A percentile compares a stretch with the other conserved stretches of the same genome.
phyloP scores from a whole-genome alignment of 2,329 filamentous ascomycete species.

The Dothiorella sarmentorum region DNA sequence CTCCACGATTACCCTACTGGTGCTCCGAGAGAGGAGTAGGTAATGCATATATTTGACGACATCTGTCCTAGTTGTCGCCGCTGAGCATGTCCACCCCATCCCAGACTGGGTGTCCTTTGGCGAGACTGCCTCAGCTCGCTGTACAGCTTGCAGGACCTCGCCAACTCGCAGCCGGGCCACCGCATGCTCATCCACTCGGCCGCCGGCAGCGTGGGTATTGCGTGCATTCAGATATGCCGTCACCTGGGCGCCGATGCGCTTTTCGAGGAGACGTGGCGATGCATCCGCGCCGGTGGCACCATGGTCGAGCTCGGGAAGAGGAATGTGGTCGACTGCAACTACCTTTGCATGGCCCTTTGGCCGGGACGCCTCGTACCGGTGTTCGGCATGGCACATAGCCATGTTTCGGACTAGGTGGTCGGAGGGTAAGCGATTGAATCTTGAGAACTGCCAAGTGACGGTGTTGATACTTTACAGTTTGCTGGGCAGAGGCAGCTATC shows the following conservation, averaged over 20 bases:
- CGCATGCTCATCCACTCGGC: slow-evolving; percentile 30
- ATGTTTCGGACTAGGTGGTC: slow-evolving; percentile 14
- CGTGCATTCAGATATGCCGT: slow-evolving; percentile 26
- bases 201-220: slow-evolving; percentile 30
- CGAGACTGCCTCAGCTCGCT: slow-evolving; percentile 24
- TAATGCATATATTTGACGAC: too few species aligned
- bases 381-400: slow-evolving; percentile 1
- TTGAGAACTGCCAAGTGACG: too few species aligned
- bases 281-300: slow-evolving; percentile 27
- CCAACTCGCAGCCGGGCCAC: slow-evolving; percentile 11
- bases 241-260: slow-evolving; percentile 25
- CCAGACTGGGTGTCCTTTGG: slow-evolving; percentile 24
- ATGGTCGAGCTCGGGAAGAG: slow-evolving; percentile 34
- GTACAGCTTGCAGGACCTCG: slow-evolving; percentile 22
- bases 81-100: too few species aligned
- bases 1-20: too few species aligned
- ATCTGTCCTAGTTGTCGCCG: too few species aligned
- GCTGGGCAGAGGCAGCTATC: slow-evolving; percentile 28
- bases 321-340: slow-evolving; percentile 1
- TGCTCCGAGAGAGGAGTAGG: too few species aligned
- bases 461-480: too few species aligned
- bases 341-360: slow-evolving; percentile 26
- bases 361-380: not conserved
- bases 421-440: too few species aligned
- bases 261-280: slow-evolving; percentile 24